A percentile compares a stretch with the other conserved stretches of the same genome.
phyloP scores from a whole-genome alignment of 345 rosid genomes.

The Eutrema yunnanense region DNA sequence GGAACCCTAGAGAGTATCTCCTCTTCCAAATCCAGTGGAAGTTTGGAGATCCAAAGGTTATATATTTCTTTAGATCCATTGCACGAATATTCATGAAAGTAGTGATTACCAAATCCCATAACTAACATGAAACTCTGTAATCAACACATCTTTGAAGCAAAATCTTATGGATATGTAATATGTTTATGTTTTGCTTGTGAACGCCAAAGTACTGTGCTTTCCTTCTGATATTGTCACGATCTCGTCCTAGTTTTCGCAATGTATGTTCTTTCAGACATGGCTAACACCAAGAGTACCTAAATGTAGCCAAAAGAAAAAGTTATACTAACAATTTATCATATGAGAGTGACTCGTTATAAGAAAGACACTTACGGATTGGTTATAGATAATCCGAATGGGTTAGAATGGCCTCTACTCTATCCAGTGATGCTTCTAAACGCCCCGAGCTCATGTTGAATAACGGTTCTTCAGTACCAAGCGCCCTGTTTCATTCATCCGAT shows the following conservation, averaged over 20 bases:
- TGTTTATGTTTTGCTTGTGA: not conserved
- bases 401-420: slow-evolving; percentile 75
- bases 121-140: not conserved
- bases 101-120: not conserved
- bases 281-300: slow-evolving; percentile 6
- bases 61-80: not conserved
- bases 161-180: not conserved
- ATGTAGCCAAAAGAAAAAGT: not conserved
- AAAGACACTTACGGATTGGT: not conserved
- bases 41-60: not conserved
- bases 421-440: slow-evolving; percentile 72
- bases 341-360: not conserved
- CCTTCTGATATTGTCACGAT: not conserved
- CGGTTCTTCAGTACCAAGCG: slow-evolving; percentile 68
- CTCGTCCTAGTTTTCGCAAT: not conserved
- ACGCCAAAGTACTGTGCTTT: not conserved
- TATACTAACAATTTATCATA: not conserved
- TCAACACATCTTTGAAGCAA: not conserved
- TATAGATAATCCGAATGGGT: slow-evolving; percentile 38
- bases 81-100: not conserved
- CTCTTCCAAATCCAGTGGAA: too few species aligned
- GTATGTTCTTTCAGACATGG: not conserved
- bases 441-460: slow-evolving; percentile 85
- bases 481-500: slow-evolving; percentile 42
- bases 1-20: too few species aligned